Conservation (phyloP, 371 early-diverging fungal genomes). For the Actinomucor elegans region DNA sequence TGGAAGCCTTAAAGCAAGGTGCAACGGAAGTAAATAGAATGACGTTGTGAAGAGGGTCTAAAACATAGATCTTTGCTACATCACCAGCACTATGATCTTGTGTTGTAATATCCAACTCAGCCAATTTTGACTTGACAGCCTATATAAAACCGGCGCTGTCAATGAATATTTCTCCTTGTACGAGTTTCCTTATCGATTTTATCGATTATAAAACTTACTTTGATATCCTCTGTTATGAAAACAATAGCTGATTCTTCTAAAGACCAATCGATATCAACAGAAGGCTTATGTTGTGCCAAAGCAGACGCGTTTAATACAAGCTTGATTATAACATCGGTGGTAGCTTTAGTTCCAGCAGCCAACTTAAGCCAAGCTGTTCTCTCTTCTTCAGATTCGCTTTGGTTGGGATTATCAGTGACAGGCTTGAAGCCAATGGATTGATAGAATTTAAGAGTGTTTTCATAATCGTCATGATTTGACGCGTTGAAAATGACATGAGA, state of each 20-base stretch:
- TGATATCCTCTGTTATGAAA: conserved; percentile 23
- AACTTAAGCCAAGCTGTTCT: conserved; percentile 45
- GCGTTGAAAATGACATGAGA: conserved; percentile 63
- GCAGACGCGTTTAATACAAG: conserved; percentile 27
- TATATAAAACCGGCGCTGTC: conserved; percentile 10
- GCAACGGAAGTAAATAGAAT: conserved; percentile 63
- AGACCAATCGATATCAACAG: conserved; percentile 30
- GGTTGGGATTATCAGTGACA: conserved; percentile 26
- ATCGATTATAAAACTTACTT: conserved; percentile 26
- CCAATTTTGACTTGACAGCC: conserved; percentile 31
- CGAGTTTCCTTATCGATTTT: conserved; percentile 16
- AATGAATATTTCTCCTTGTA: no score
- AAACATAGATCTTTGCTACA: conserved; percentile 46
- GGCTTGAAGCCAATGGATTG: conserved; percentile 53
- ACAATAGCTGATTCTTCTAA: conserved; percentile 31
- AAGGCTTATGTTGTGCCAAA: conserved; percentile 5
- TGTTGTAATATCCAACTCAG: conserved; percentile 14
- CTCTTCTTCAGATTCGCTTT: conserved; percentile 24
- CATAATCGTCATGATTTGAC: conserved; percentile 25
- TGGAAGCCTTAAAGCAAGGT: conserved; percentile 5
- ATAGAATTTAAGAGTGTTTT: conserved; percentile 56
- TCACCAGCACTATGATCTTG: conserved; percentile 36
- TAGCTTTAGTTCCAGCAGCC: conserved; percentile 12
- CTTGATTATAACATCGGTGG: conserved; percentile 43
- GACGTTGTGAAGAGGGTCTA: conserved; percentile 80